Evolutionary conservation across 345 rosid species (phyloP).

Genomic region (Mercurialis annua): DNA sequence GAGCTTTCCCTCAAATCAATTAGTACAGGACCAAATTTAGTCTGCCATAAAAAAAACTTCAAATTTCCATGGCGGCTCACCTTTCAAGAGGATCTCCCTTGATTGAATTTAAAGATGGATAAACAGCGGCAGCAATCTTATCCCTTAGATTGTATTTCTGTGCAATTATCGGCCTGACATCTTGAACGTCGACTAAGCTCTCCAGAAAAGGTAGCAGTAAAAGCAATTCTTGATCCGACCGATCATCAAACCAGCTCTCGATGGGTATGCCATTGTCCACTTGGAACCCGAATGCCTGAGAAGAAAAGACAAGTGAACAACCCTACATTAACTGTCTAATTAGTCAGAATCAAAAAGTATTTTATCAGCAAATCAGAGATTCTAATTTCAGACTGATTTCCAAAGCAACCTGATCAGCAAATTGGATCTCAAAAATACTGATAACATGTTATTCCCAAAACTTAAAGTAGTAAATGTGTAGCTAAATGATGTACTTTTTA

Average conservation of each 20-base stretch:
- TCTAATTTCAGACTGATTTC: no score
- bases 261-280: slow-evolving; percentile 98
- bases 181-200: slow-evolving; percentile 84
- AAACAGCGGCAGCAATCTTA: slow-evolving; percentile 74
- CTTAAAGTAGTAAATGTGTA: no score
- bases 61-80: slow-evolving; percentile 3
- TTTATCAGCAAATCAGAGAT: not conserved
- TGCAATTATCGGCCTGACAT: slow-evolving; percentile 82
- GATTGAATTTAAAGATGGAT: slow-evolving; percentile 40
- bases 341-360: not conserved
- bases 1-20: not conserved
- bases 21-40: not conserved
- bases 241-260: slow-evolving; percentile 97
- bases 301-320: slow-evolving; percentile 19
- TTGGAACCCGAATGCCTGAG: slow-evolving; percentile 96
- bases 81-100: slow-evolving; percentile 55
- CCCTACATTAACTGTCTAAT: no score
- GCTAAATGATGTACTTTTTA: no score
- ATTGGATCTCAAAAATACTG: not conserved
- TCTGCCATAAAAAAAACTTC: not conserved
- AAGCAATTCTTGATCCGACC: slow-evolving; percentile 76
- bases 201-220: slow-evolving; percentile 78
- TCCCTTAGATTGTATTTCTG: slow-evolving; percentile 72
- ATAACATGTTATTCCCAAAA: not conserved
- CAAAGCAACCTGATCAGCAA: not conserved